phyloP scores from a whole-genome alignment of 306 rosid genomes.

The Boehmeria nivea region DNA sequence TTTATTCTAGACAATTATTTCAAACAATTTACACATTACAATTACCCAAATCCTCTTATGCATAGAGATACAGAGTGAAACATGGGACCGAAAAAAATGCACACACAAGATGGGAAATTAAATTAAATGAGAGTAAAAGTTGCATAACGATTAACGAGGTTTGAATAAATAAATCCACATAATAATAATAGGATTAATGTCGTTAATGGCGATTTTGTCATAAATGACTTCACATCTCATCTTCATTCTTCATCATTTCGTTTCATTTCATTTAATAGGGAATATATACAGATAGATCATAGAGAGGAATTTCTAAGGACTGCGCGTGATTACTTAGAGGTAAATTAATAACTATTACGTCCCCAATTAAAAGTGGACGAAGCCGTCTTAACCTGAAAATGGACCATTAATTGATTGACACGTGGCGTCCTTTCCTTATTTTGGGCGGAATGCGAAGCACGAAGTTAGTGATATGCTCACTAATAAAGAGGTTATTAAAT shows the following conservation, averaged over 20 bases:
- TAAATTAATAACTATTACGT: not conserved
- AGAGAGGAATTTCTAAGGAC: not conserved
- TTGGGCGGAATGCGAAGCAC: not conserved
- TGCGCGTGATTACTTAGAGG: slow-evolving; percentile 7
- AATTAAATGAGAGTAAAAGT: slow-evolving; percentile 1
- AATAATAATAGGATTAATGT: no score
- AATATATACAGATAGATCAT: not conserved
- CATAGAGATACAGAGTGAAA: no score
- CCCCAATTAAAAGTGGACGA: not conserved
- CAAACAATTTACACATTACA: no score
- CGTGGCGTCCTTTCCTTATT: not conserved
- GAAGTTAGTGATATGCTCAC: not conserved
- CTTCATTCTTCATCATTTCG: not conserved
- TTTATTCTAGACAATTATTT: no score
- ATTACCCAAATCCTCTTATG: no score
- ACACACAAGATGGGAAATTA: not conserved
- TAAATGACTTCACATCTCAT: not conserved
- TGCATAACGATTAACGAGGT: slow-evolving; percentile 24
- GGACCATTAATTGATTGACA: not conserved
- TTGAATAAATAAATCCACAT: slow-evolving; percentile 14
- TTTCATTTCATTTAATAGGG: not conserved
- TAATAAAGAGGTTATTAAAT: no score
- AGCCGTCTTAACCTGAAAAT: slow-evolving; percentile 3
- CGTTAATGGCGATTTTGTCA: slow-evolving; percentile 9
- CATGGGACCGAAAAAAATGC: no score